phyloP scores from a whole-genome alignment of 179 eudicot species.

The Heliamphora pulchella region DNA sequence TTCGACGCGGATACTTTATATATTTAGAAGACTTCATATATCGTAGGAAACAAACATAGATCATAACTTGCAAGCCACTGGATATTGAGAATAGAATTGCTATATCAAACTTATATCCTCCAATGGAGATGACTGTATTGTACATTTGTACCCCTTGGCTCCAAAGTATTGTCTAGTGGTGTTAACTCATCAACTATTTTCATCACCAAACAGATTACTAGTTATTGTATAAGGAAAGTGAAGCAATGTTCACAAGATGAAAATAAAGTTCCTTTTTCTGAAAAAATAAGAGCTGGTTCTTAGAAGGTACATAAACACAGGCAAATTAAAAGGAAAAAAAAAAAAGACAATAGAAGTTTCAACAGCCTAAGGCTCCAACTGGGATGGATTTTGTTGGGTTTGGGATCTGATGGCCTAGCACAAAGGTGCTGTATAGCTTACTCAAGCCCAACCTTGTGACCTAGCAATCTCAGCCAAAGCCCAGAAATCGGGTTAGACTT shows the following conservation, averaged over 20 bases:
- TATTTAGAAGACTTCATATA: no score
- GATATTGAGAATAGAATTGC: background rate
- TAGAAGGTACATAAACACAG: background rate
- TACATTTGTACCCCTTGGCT: background rate
- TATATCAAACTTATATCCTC: background rate
- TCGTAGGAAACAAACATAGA: background rate
- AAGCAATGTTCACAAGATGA: background rate
- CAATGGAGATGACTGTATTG: background rate
- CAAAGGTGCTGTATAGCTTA: background rate
- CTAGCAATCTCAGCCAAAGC: background rate
- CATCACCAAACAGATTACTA: background rate
- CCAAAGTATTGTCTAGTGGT: background rate
- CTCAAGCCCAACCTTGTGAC: background rate
- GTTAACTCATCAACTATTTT: no score
- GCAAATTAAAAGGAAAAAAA: background rate
- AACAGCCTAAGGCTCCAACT: no score
- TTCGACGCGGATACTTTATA: no score
- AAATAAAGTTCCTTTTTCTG: no score
- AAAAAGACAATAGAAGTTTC: background rate
- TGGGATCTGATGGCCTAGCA: no score
- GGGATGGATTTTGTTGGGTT: no score
- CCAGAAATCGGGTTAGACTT: background rate
- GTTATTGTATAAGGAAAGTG: background rate
- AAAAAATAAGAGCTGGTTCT: background rate
- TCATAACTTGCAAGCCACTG: background rate